Percentiles rank a stretch among this genome's conserved stretches.
Evolutionary conservation across 345 rosid genomes (phyloP).

Genomic region (Citrus cavaleriei): DNA sequence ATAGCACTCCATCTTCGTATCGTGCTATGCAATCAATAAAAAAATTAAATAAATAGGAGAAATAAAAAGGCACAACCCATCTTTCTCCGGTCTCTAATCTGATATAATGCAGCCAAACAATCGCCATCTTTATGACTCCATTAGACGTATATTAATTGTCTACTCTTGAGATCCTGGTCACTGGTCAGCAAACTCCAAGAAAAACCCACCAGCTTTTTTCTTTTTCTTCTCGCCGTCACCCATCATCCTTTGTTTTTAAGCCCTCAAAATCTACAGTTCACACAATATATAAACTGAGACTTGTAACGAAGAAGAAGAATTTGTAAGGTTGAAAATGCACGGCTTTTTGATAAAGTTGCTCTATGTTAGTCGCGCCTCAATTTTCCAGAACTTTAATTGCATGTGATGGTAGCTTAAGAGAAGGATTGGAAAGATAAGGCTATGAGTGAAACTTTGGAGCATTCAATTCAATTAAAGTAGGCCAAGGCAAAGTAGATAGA

Average conservation of each 20-base stretch:
- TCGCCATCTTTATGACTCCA: background rate
- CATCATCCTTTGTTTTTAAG: background rate
- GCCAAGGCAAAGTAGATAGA: background rate
- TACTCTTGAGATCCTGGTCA: background rate
- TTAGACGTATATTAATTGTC: background rate
- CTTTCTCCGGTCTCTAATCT: background rate
- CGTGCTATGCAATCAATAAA: background rate
- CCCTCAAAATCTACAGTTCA: too few relatives aligned
- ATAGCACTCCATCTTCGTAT: background rate
- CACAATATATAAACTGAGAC: too few relatives aligned
- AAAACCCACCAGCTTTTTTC: background rate
- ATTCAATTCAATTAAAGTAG: too few relatives aligned
- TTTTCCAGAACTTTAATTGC: background rate
- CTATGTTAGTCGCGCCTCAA: background rate
- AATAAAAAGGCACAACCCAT: background rate
- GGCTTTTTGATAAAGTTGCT: too few relatives aligned
- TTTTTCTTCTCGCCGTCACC: too few relatives aligned
- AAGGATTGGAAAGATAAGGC: background rate
- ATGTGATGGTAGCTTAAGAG: background rate
- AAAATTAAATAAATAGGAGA: background rate
- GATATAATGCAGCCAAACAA: background rate
- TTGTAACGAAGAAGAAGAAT: too few relatives aligned
- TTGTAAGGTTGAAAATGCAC: too few relatives aligned
- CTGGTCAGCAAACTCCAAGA: slow-evolving; percentile 16
- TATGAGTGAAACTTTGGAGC: background rate